Conservation (phyloP, 2,329 filamentous ascomycete species). For the Ceratocystis huliohia region DNA sequence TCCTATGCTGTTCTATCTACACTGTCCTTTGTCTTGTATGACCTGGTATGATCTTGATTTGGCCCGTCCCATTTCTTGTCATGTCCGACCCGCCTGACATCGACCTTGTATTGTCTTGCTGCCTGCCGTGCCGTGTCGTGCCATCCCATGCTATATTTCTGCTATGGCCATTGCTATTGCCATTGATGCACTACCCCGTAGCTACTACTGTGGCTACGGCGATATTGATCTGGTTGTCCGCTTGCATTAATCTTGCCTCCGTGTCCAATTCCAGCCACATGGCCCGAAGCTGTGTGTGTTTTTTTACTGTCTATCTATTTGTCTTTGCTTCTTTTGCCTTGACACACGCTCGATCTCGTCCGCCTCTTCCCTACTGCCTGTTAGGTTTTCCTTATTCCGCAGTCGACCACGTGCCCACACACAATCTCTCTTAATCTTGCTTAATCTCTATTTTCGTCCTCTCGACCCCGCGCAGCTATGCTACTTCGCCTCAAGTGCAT, state of each 20-base stretch:
- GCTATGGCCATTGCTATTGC: neutral
- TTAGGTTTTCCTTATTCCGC: neutral
- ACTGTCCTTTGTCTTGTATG: no score
- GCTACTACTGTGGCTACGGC: neutral
- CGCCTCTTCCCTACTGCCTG: neutral
- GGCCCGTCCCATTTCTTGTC: no score
- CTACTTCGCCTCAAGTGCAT: neutral
- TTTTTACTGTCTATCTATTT: neutral
- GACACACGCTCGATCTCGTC: neutral
- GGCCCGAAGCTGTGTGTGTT: neutral
- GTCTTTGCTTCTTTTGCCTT: neutral
- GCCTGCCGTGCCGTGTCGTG: neutral
- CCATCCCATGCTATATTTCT: neutral
- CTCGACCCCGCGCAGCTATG: constrained; percentile 2
- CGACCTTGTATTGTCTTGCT: neutral
- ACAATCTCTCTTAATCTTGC: neutral
- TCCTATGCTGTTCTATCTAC: neutral
- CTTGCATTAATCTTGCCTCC: neutral
- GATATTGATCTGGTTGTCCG: neutral
- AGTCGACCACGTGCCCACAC: constrained; percentile 2
- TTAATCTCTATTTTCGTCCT: constrained; percentile 2
- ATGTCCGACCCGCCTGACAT: no score
- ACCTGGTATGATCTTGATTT: no score
- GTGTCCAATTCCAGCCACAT: neutral
- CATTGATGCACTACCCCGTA: neutral